Conservation (phyloP, 345 rosid genomes). For the Populus deltoides region DNA sequence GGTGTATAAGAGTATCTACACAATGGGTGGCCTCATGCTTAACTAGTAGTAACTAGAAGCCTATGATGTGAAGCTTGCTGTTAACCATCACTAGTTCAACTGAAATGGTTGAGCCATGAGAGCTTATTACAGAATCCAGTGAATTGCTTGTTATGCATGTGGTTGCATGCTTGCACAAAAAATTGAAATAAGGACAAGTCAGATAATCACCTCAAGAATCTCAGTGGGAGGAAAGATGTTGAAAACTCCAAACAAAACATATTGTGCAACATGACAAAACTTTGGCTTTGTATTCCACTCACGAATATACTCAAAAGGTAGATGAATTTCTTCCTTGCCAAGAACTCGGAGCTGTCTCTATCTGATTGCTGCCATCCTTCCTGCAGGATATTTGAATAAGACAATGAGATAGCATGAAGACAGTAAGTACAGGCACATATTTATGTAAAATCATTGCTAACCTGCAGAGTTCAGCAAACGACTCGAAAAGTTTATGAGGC, state of each 20-base stretch:
- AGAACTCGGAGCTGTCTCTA: slow-evolving; percentile 64
- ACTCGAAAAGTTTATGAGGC: slow-evolving; percentile 76
- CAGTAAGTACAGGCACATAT: not conserved
- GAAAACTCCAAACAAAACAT: slow-evolving; percentile 66
- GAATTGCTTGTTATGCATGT: not conserved
- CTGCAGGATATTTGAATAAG: slow-evolving; percentile 35
- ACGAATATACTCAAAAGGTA: slow-evolving; percentile 73
- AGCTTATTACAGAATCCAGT: not conserved
- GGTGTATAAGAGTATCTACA: not conserved
- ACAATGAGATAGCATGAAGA: not conserved
- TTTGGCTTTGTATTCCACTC: slow-evolving; percentile 97
- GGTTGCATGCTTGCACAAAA: not conserved
- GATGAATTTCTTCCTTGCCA: slow-evolving; percentile 57
- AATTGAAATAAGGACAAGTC: not conserved
- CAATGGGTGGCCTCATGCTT: not conserved
- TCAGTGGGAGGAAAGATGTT: slow-evolving; percentile 70
- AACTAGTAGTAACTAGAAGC: not conserved
- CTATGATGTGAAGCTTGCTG: not conserved
- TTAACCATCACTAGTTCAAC: not conserved
- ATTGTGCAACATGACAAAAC: slow-evolving; percentile 84
- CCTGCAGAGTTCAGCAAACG: slow-evolving; percentile 76
- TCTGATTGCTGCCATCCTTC: slow-evolving; percentile 49
- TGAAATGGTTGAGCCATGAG: not conserved
- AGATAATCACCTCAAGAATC: slow-evolving; percentile 63
- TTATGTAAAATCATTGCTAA: slow-evolving; percentile 21